These are phyloP conservation scores for Moricandia moricandioides DNA, from an alignment of 345 rosid species.

Conservation along the genomic window DNA sequence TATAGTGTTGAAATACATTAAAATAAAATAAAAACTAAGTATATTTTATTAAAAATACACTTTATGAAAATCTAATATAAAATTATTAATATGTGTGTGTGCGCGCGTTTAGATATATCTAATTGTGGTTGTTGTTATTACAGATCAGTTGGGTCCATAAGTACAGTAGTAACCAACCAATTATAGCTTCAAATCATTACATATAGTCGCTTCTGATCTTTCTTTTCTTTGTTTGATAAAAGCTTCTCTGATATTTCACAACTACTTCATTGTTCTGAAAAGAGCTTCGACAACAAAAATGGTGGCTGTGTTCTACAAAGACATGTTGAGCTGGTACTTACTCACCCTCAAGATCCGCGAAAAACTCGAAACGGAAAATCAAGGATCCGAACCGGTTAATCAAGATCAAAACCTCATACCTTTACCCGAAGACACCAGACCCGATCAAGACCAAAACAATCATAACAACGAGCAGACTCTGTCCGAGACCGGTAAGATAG, in stretches of 20 bases:
- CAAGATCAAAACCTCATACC: neutral
- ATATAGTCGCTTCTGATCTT: neutral
- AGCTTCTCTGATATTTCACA: slow-evolving; percentile 4
- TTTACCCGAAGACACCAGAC: slow-evolving; percentile 10
- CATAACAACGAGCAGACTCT: slow-evolving; percentile 32
- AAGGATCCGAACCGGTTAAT: neutral
- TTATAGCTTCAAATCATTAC: slow-evolving; percentile 21
- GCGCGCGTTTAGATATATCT: neutral
- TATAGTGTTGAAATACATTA: too few species aligned
- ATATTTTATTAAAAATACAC: too few species aligned
- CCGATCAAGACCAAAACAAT: slow-evolving; percentile 25
- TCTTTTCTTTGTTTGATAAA: neutral
- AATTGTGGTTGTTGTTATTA: slow-evolving; percentile 28
- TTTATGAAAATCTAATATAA: too few species aligned
- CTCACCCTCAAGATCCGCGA: slow-evolving; percentile 37
- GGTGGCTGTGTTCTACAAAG: slow-evolving; percentile 42
- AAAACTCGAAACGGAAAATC: slow-evolving; percentile 27
- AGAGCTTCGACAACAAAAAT: slow-evolving; percentile 15
- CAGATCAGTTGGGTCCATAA: slow-evolving; percentile 35
- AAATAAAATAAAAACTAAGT: too few species aligned
- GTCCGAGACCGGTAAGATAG: slow-evolving; percentile 36
- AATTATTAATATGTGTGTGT: neutral
- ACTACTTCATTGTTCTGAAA: neutral
- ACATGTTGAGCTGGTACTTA: slow-evolving; percentile 41
- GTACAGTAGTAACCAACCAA: slow-evolving; percentile 16